Base-by-base conservation (phyloP, 2,329 filamentous ascomycete species). In the Hypoxylon sp. region DNA sequence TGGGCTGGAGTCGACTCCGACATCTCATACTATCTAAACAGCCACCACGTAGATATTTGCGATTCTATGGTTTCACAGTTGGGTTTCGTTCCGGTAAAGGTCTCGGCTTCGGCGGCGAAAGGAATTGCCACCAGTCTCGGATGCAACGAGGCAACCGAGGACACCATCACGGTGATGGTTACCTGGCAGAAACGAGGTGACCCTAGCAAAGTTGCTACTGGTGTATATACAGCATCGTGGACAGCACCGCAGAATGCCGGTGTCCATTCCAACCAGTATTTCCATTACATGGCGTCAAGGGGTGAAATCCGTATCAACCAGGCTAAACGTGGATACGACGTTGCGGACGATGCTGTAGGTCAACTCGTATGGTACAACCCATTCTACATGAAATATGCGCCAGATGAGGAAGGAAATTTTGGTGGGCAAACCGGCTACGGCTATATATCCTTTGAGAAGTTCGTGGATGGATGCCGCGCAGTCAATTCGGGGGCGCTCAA, bases 221-320 rank as follows among this genome's bases (percentile, higher is more conserved):
- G 90, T 60, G 93, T 98, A 6, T 98, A 97, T 82, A 98, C 95
- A 11, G 93, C 94, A 10, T 95, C 92, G 43, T 98, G 94, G 94
- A 97, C 94, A 1, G 95, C 95, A 5, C 94, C 95, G 11, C 92
- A 97, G 79, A 92, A 91, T 75, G 94, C 94, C 0, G 94, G 95
- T 53, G 94, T 98, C n/a, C 95, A 98, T 82, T 95, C 91, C 1
- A 97, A 97, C 80, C 94, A 98, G 82, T 96, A 97, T 82, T 98
- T 98, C 84, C 94, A 98, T 82, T 97, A 96, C 82, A 91, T 98
- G 82, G 94, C 89, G 2, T 87, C 88, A 66, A 88, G 90, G 62
- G 94, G 94, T 70, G 94, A 98, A 82, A 89, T 98, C 74, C 89
- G 93, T 66, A 88, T 97, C 75, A 93, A 98, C 83, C 95, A 98